Base-by-base conservation (phyloP, 371 early-diverging fungal species). In the Apophysomyces trapeziformis region DNA sequence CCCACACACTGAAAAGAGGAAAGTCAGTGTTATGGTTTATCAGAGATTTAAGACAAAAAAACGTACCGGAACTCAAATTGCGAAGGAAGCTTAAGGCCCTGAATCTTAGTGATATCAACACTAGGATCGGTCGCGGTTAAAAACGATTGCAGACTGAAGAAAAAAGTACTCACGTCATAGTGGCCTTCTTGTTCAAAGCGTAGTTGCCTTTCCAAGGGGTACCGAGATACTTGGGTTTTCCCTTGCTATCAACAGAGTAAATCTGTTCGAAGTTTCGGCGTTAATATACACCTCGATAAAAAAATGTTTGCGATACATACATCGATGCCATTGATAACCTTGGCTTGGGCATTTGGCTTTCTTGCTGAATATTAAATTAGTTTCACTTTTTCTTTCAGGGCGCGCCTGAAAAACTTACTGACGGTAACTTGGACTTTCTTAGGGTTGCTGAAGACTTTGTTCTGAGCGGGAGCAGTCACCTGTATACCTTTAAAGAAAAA, bases 41-140 rank as follows among this genome's bases (percentile, higher is more conserved):
- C 41, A 63, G 41, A 38, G 63, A 56, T 26, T 26, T 47, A 61
- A 39, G 9, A 61, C 16, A 64, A 35, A 63, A 26, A 41, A 60
- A 64, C 63, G 66, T 77, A 80, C 80, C 79, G 83, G 78, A 82
- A 71, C 72, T 77, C 78, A 60, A 77, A 82, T 67, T 77, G 83
- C 32, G 72, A 68, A 57, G 83, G 83, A 61, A 76, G 66, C 68
- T 82, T 76, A 60, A 72, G 62, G 16, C 65, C 69, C 58, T 70
- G 65, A 21, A 63, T 54, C 64, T 78, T 78, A 68, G 74, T 72
- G 56, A 82, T 58, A 63, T 82, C 71, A 58, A 82, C 79, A 64
- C 82, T 82, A 64, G 44, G 58, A 36, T 7, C 2, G 6, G 36
- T 56, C 36, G 54, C 11, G 38, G 7, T 14, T 4, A 26, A 50